Base-by-base conservation (phyloP, 164 flowering plant species). In the Vitis amurensis region DNA sequence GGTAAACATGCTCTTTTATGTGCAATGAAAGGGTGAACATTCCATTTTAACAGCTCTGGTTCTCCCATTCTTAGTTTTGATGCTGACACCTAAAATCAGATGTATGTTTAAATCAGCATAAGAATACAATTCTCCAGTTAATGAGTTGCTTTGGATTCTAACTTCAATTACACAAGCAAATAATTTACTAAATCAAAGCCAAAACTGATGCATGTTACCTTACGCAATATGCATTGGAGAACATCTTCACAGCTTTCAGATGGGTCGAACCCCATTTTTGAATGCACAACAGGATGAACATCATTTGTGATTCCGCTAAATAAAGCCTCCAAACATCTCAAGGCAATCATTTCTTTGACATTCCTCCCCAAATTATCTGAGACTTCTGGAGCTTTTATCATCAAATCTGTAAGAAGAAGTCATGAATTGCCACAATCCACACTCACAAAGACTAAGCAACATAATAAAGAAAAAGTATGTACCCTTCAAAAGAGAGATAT, bases 241-340 rank as follows among this genome's bases (percentile, higher is more conserved):
- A 86, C 85, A 79, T 77, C 77, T 82, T 82, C 77, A 50, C 88
- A 81, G 61, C 66, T 70, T 37, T 71, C 63, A 3, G 87, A 76
- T 17, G 72, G 51, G 73, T 78, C 78, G 75, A 86, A 53, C 13
- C 50, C 48, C 48, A 67, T 51, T 67, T 65, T 76, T 10, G 69
- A 51, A 37, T 37, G 63, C 12, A 67, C 19, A 56, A 57, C 44
- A 16, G 71, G 63, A 64, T 70, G 9, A 49, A 8, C 53, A 48
- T 61, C 19, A 30, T 71, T 59, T 14, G 23, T 31, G 30, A 8
- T 51, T 30, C 37, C 59, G 56, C 59, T 58, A 61, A 64, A 70
- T 48, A 86, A 70, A 64, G 31, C 78, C 80, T 90, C 89, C 80
- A 88, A 71, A 52, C 81, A 79, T 60, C 87, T 86, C 74, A 90